Evolutionary conservation across 306 rosid genomes (phyloP).

Genomic region (Acacia confusa): DNA sequence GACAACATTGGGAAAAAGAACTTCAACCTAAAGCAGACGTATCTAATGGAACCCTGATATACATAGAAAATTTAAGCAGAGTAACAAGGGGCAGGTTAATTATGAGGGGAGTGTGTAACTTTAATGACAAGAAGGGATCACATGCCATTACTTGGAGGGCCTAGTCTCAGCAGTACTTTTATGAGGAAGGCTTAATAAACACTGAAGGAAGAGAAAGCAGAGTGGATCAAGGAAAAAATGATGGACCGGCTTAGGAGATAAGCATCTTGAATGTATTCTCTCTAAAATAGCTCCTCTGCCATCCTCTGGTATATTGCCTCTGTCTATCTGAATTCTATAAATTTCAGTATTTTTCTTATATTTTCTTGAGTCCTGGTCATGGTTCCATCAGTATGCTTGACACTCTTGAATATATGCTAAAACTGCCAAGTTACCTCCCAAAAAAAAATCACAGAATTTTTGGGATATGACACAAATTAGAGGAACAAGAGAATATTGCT

Average conservation of each 20-base stretch:
- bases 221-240: background rate
- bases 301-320: background rate
- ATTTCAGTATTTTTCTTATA: background rate
- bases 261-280: background rate
- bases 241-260: background rate
- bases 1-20: background rate
- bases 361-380: background rate
- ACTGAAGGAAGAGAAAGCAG: background rate
- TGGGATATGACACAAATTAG: background rate
- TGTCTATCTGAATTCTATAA: background rate
- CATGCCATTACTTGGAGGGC: background rate
- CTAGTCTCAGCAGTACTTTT: background rate
- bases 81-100: background rate
- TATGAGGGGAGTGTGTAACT: background rate
- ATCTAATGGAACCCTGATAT: background rate
- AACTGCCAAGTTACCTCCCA: background rate
- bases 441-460: background rate
- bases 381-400: background rate
- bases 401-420: background rate
- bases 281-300: background rate
- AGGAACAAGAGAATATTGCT: constrained; percentile 6
- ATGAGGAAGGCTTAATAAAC: background rate
- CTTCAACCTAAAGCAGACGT: background rate
- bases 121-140: background rate
- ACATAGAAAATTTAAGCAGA: background rate